Base-by-base conservation (phyloP, 129 eudicot genomes). In the Deinandra increscens region DNA sequence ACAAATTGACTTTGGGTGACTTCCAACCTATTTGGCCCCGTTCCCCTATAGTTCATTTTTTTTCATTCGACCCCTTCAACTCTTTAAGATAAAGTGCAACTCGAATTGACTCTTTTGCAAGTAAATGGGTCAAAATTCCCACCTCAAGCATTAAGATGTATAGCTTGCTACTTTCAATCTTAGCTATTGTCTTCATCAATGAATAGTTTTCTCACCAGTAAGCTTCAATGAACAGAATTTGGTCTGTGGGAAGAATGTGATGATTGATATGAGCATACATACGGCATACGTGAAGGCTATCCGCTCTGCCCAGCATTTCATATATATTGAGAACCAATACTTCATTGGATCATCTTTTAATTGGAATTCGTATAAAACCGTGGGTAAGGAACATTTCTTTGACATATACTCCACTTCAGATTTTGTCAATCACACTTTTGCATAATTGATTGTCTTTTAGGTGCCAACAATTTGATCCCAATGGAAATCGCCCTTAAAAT, bases 211-310 rank as follows among this genome's bases (percentile, higher is more conserved):
- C 48, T 60, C 20, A 60, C 23, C 3, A 14, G 12, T 31, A 34
- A 19, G 20, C 31, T 36, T 73, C 17, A 48, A 39, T 51, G 13
- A 48, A 68, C 87, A 90, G 97, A 87, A 90, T 83, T 72, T 90
- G 87, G 86, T 84, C 6, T 90, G 97, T 42, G 97, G 97, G 63
- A 90, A 90, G 85, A 90, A 90, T 54, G 85, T 87, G 66, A 81
- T 90, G 63, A 90, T 90, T 54, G 97, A 90, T 71, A 87, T 90
- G 97, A 90, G 97, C 84, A 90, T 90, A 82, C 97, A 90, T 73
- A 73, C 87, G 7, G 97, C 97, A 43, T 90, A 90, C 46, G 89
- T 90, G 60, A 87, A 87, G 73, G 95, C 97, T 43, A 90, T 90
- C 55, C 95, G 97, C 68, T 75, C 97, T 50, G 95, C 97, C 37